A percentile compares a stretch with the other conserved stretches of the same genome.
Evolutionary conservation across 140 eudicot species (phyloP).

Genomic region (Oenanthe javanica): DNA sequence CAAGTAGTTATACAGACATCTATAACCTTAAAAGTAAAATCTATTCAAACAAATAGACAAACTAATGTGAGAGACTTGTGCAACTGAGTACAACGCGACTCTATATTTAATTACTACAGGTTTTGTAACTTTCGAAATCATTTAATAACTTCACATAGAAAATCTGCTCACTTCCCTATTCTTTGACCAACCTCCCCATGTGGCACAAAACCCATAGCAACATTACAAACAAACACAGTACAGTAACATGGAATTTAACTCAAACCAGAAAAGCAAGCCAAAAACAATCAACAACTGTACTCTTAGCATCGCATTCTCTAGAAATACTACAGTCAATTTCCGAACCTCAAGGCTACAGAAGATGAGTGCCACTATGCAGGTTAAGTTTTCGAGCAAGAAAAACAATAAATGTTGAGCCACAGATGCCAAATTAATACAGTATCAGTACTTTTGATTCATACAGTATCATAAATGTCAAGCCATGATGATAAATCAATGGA

Average conservation of each 20-base stretch:
- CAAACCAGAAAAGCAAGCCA: background rate
- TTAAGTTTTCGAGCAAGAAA: background rate
- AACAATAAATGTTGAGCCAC: background rate
- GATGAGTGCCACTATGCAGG: background rate
- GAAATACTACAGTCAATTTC: background rate
- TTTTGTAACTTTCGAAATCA: background rate
- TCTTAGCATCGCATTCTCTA: background rate
- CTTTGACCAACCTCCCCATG: slow-evolving; percentile 2
- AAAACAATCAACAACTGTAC: background rate
- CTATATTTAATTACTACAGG: background rate
- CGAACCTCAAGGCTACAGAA: background rate
- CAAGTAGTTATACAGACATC: too few relatives aligned
- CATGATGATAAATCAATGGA: background rate
- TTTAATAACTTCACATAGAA: background rate
- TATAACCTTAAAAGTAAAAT: background rate
- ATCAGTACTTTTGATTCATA: background rate
- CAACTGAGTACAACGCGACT: background rate
- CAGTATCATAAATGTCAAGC: background rate
- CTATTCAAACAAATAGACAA: background rate
- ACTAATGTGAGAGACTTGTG: background rate
- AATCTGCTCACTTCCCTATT: background rate
- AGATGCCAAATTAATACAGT: background rate
- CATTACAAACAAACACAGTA: background rate
- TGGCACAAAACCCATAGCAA: background rate
- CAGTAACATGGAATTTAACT: slow-evolving; percentile 5